These are phyloP conservation scores for Micractinium conductrix DNA, from an alignment of 139 green algal genomes.

Conservation along the genomic window DNA sequence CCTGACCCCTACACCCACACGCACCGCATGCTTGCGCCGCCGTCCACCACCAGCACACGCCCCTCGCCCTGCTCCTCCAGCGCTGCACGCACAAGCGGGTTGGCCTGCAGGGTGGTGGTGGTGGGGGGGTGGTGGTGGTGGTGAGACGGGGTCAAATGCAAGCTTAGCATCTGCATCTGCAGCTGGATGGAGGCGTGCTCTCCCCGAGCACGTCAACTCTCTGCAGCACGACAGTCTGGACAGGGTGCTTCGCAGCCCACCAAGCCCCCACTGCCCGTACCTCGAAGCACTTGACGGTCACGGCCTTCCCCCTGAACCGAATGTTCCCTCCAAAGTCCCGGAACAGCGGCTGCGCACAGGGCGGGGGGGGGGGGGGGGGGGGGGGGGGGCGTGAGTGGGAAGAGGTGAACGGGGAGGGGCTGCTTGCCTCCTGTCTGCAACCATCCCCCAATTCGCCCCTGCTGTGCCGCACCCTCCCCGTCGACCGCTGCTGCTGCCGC, in stretches of 20 bases:
- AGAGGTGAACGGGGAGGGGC: too few relatives aligned
- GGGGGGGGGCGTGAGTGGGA: too few relatives aligned
- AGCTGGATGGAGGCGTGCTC: too few relatives aligned
- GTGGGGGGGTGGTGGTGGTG: neutral
- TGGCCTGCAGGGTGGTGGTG: conserved; percentile 61
- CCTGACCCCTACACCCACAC: neutral
- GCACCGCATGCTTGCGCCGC: conserved; percentile 75
- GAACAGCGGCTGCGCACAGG: conserved; percentile 25
- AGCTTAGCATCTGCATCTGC: too few relatives aligned
- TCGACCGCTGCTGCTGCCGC: too few relatives aligned
- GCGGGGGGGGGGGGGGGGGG: too few relatives aligned
- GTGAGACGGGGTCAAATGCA: too few relatives aligned
- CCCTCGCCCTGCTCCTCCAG: conserved; percentile 83
- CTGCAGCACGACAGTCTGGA: too few relatives aligned
- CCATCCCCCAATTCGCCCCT: too few relatives aligned
- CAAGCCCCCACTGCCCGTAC: neutral
- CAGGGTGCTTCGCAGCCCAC: neutral
- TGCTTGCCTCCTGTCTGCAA: too few relatives aligned
- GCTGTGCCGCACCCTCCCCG: conserved; percentile 4
- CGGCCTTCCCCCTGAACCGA: conserved; percentile 71
- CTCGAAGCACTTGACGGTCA: conserved; percentile 92
- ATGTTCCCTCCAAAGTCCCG: conserved; percentile 79
- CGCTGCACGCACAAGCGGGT: conserved; percentile 88
- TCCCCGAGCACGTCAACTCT: too few relatives aligned
- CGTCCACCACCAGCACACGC: conserved; percentile 94